Conservation (phyloP, 129 eudicot species). For the Pulicaria dysenterica region DNA sequence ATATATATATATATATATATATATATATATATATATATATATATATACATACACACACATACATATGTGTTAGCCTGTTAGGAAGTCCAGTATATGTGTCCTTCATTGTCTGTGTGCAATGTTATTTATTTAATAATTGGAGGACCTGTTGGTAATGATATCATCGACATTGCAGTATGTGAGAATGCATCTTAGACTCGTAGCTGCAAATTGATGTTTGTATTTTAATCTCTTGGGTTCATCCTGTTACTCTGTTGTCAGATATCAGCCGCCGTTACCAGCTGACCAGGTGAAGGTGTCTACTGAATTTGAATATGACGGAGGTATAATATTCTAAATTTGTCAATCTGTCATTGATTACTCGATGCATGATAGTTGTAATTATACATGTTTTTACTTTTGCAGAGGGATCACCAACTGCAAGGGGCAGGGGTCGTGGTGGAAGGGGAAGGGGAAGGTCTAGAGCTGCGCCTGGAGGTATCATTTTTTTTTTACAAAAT, state of each 20-base stretch:
- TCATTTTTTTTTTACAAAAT: neutral
- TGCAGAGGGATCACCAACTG: slow-evolving; percentile 87
- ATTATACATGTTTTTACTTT: slow-evolving; percentile 5
- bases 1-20: too few species aligned
- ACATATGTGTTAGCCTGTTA: too few species aligned
- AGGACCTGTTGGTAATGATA: neutral
- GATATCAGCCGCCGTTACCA: slow-evolving; percentile 94
- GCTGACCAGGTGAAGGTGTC: slow-evolving; percentile 89
- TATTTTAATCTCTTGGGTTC: neutral
- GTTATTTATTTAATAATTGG: neutral
- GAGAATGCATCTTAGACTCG: neutral
- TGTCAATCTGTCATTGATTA: neutral
- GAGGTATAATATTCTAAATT: slow-evolving; percentile 51
- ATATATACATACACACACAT: too few species aligned
- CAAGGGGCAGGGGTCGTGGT: slow-evolving; percentile 92
- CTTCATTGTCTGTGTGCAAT: neutral
- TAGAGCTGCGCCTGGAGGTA: slow-evolving; percentile 64
- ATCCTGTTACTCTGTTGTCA: slow-evolving; percentile 32
- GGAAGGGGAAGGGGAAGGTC: slow-evolving; percentile 90
- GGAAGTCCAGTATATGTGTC: too few species aligned
- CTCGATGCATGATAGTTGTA: neutral
- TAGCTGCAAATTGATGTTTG: slow-evolving; percentile 2
- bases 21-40: too few species aligned
- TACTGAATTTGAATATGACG: slow-evolving; percentile 72
- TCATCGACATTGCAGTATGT: neutral